Conservation (phyloP, 257 asterid genomes). For the Solanum verrucosum region DNA sequence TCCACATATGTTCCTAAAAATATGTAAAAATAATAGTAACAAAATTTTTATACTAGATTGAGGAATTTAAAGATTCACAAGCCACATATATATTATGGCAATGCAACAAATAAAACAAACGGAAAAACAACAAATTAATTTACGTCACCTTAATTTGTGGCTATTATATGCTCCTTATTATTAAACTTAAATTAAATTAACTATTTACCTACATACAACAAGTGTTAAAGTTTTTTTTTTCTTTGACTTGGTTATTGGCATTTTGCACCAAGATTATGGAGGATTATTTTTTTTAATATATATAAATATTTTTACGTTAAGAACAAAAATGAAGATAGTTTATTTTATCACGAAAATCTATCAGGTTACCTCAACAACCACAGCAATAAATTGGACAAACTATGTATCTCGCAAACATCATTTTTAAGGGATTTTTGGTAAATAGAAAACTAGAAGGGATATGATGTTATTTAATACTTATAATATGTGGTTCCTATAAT, state of each 20-base stretch:
- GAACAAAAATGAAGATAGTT: too few relatives aligned
- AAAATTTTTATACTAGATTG: neutral
- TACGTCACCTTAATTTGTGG: neutral
- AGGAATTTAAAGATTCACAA: neutral
- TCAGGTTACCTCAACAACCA: too few relatives aligned
- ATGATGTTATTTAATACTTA: too few relatives aligned
- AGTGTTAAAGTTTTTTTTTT: neutral
- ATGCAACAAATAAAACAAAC: neutral
- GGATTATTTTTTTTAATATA: neutral
- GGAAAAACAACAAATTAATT: neutral
- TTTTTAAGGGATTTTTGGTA: too few relatives aligned
- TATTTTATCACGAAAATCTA: too few relatives aligned
- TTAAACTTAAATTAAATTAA: neutral
- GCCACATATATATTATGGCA: neutral
- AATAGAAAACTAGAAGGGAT: too few relatives aligned
- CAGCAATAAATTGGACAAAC: too few relatives aligned
- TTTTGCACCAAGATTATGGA: neutral
- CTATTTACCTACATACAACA: neutral
- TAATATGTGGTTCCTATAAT: too few relatives aligned
- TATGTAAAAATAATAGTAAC: neutral
- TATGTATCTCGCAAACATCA: too few relatives aligned
- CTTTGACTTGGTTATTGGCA: neutral
- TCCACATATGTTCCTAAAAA: neutral
- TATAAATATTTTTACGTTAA: too few relatives aligned
- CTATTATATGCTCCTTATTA: neutral